Evolutionary conservation across 1,284 basidiomycete species (phyloP).

Genomic region (Irpex sp.): DNA sequence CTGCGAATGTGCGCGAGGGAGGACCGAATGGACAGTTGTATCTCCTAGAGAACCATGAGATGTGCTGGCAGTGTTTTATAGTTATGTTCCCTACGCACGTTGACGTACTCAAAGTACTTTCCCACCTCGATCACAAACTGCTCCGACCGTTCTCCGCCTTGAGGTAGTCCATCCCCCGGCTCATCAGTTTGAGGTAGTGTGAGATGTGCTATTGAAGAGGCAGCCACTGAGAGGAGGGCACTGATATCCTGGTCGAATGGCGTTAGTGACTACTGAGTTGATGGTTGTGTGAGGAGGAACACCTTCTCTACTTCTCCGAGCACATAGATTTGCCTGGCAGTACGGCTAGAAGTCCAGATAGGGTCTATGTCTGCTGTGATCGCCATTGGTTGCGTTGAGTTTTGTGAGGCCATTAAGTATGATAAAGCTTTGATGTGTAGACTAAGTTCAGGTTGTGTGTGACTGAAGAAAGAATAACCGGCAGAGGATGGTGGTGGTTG

Average conservation of each 20-base stretch:
- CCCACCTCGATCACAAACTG: constrained; percentile 80
- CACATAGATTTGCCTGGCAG: constrained; percentile 76
- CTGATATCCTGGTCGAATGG: constrained; percentile 58
- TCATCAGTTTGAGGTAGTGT: constrained; percentile 75
- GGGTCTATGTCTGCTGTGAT: constrained; percentile 41
- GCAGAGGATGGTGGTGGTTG: background rate
- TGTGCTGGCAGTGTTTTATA: background rate
- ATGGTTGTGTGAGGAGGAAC: background rate
- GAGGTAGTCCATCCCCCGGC: constrained; percentile 60
- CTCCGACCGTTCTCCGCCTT: constrained; percentile 77
- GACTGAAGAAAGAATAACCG: background rate
- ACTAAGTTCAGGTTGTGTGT: background rate
- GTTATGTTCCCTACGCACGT: constrained; percentile 44
- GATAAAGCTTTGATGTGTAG: background rate
- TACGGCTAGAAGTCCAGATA: constrained; percentile 77
- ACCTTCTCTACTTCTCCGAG: constrained; percentile 83
- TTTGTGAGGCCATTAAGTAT: background rate
- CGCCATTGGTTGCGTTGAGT: background rate
- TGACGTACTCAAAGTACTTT: constrained; percentile 78
- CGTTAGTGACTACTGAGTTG: background rate
- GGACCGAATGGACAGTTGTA: constrained; percentile 71
- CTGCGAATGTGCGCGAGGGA: constrained; percentile 76
- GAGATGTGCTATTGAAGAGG: constrained; percentile 71
- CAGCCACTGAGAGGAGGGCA: constrained; percentile 66
- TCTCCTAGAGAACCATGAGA: constrained; percentile 40